Conservation (phyloP, 2,329 filamentous ascomycete genomes). For the Zymoseptoria crescenta region DNA sequence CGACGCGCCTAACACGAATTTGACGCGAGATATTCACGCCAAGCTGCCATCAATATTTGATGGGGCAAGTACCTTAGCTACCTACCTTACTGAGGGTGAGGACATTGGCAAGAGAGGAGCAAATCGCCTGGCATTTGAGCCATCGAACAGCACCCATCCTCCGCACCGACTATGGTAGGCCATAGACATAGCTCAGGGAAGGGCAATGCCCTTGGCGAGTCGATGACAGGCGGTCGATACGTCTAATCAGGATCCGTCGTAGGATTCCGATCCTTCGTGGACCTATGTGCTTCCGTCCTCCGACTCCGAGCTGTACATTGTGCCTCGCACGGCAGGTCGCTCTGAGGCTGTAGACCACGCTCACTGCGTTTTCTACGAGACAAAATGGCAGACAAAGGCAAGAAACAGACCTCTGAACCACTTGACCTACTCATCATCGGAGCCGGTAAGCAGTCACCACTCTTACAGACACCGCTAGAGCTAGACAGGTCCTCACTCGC, state of each 20-base stretch:
- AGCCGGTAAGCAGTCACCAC: not conserved
- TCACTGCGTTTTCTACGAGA: not conserved
- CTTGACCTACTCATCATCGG: constrained; percentile 2
- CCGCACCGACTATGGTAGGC: no score
- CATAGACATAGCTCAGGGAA: no score
- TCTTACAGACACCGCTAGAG: not conserved
- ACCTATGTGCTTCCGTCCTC: not conserved
- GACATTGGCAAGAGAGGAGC: no score
- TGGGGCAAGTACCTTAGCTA: no score
- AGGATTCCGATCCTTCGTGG: not conserved
- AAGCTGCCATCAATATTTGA: no score
- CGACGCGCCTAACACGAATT: no score
- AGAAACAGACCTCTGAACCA: not conserved
- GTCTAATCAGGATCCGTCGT: no score
- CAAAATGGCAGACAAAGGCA: not conserved
- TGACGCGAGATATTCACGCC: no score
- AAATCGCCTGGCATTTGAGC: no score
- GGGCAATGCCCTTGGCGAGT: not conserved
- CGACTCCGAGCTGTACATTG: no score
- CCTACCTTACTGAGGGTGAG: no score
- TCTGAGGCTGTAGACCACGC: not conserved
- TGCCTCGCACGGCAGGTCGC: not conserved
- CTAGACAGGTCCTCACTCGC: not conserved
- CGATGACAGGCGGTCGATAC: not conserved
- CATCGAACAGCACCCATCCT: no score